Evolutionary conservation across 2,329 filamentous ascomycete species (phyloP), one percentile per base, ranked within the genome.

Genomic region (Cladosporium sp.): DNA sequence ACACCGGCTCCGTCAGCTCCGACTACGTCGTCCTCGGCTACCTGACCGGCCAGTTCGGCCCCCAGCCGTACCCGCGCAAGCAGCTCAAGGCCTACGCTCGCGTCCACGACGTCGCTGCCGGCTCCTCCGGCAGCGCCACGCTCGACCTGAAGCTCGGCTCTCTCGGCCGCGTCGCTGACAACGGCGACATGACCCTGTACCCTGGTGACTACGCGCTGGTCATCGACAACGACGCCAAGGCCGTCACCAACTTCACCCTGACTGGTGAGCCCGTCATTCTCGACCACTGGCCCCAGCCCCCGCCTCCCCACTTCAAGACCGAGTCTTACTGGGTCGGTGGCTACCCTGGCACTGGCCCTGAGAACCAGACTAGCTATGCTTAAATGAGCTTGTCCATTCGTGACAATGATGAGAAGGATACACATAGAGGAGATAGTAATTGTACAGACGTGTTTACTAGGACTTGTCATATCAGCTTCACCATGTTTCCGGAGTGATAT

Each of bases 11-110:
- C 0, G 57, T 63, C 13, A 65, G 68, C 2, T 81, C 77, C 0
- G 79, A 82, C 63, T 83, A 77, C 58, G 75, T 78, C 3, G 69
- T 73, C 1, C 69, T 83, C 8, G 70, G 70, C 2, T 83, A 81
- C 61, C 50, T 81, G 4, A 66, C 71, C 19, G 74, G 74, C 4
- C 63, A 72, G 2, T 77, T 76, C 1, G 73, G 74, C 5, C 78
- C 79, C 0, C 54, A 61, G 19, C 80, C 80, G 1, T 72, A 74
- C 46, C 80, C 79, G 0, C 71, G 70, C 41, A 82, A 82, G 66
- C 73, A 71, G 2, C 70, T 82, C 0, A 77, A 75, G 1, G 71
- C 73, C 2, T 82, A 82, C 59, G 62, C 66, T 1, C 69, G 79
- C n/a, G 57, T 78, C 33, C 62, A 65, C 55, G 55, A 55, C 46